phyloP scores from a whole-genome alignment of 495 filamentous ascomycete species.

The Jackrogersella minutella region DNA sequence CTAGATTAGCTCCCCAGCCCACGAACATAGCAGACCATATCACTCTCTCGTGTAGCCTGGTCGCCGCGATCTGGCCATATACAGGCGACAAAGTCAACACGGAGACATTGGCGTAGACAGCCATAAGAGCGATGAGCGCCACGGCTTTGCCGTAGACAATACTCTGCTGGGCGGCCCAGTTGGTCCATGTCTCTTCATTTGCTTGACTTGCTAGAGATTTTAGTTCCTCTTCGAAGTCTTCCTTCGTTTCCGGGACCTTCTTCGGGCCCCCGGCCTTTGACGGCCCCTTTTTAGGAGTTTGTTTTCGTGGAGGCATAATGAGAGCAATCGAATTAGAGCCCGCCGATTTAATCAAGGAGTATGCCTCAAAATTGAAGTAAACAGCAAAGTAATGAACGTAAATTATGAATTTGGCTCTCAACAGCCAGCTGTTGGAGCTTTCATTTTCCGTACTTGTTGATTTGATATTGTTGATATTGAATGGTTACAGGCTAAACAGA shows the following conservation, averaged over 20 bases:
- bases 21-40: constrained; percentile 68
- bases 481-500: constrained; percentile 26
- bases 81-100: constrained; percentile 79
- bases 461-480: background rate
- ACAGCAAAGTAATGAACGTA: constrained; percentile 5
- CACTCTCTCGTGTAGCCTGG: constrained; percentile 72
- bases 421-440: constrained; percentile 43
- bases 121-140: constrained; percentile 70
- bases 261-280: constrained; percentile 17
- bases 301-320: constrained; percentile 44
- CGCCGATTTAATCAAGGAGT: background rate
- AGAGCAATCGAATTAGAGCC: background rate
- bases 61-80: constrained; percentile 81
- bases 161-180: constrained; percentile 46
- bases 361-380: background rate
- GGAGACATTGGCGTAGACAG: constrained; percentile 76
- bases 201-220: constrained; percentile 59
- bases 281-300: constrained; percentile 31
- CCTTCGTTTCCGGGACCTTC: constrained; percentile 50
- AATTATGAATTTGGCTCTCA: constrained; percentile 22
- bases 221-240: constrained; percentile 61
- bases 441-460: constrained; percentile 17
- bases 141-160: constrained; percentile 49
- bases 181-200: constrained; percentile 53
- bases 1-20: constrained; percentile 67